Evolutionary conservation across 1,139 yeast genomes (phyloP).

Genomic region (Pneumocystis canis): DNA sequence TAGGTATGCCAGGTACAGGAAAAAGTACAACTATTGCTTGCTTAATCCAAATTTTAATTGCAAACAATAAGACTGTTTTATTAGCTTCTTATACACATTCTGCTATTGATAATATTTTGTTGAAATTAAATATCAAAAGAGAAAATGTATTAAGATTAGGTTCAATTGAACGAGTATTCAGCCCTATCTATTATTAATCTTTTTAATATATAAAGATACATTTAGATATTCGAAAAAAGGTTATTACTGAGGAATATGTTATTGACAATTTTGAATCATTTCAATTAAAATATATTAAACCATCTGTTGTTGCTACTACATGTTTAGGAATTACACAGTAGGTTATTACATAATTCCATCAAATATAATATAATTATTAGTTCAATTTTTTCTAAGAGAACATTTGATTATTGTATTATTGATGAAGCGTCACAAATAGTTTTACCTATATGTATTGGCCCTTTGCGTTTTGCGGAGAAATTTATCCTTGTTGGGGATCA

Average conservation of each 20-base stretch:
- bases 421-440: slow-evolving; percentile 96
- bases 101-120: slow-evolving; percentile 82
- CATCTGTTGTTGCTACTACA: slow-evolving; percentile 76
- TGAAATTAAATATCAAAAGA: slow-evolving; percentile 43
- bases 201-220: slow-evolving; percentile 34
- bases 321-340: slow-evolving; percentile 60
- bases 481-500: slow-evolving; percentile 93
- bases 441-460: slow-evolving; percentile 81
- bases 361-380: slow-evolving; percentile 12
- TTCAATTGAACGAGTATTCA: slow-evolving; percentile 15
- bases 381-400: slow-evolving; percentile 40
- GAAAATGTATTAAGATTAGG: slow-evolving; percentile 33
- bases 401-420: slow-evolving; percentile 81
- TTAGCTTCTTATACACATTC: slow-evolving; percentile 85
- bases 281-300: slow-evolving; percentile 39
- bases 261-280: slow-evolving; percentile 19
- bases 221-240: slow-evolving; percentile 40
- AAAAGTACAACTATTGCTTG: slow-evolving; percentile 85
- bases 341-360: neutral
- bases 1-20: slow-evolving; percentile 99
- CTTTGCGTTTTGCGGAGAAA: slow-evolving; percentile 58
- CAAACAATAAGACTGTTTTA: slow-evolving; percentile 49
- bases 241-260: slow-evolving; percentile 34
- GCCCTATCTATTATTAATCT: neutral
- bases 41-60: slow-evolving; percentile 46